Base-by-base conservation (phyloP, 495 filamentous ascomycete genomes). In the Ramalina peruviana region DNA sequence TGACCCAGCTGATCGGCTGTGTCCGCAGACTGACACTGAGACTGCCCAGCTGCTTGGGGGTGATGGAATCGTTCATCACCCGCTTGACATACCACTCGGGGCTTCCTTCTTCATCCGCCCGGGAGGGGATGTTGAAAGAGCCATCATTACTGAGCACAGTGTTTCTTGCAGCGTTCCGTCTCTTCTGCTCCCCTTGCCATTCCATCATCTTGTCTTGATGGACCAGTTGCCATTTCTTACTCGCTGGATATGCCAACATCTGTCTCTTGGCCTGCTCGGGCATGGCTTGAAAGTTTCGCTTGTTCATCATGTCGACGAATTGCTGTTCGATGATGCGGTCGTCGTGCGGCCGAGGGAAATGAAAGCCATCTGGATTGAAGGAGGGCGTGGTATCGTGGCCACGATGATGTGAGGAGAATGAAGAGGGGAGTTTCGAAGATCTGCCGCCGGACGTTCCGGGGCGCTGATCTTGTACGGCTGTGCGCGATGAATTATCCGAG, bases 1-100 rank as follows among this genome's bases (percentile, higher is more conserved):
- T 88, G 48, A 99, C 93, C 92, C 92, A 99, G 49, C 78, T 79
- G 56, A 98, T 97, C 38, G 93, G 92, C 61, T 98, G 93, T 30
- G 93, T 97, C 52, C 92, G 75, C 58, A 98, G 61, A 67, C 87
- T 94, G 64, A 98, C 93, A 62, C 87, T 87, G 57, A 98, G 67
- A 68, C 86, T 93, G 42, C 83, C 83, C 16, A 98, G 68, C 46
- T 94, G 85, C 68, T 98, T 95, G 48, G 83, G 76, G 40, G 87
- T 87, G 54, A 98, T 89, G 26, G 76, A 85, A 62, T 95, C 92
- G 54, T 94, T 88, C 87, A 97, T 86, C 36, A 98, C 86, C 66
- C 86, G 93, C 61, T 82, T 84, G 17, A 98, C 93, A 69, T 92
- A 98, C 90, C 90, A 98, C 67, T 98, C 93, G 3, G 92, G 92